phyloP scores from a whole-genome alignment of 768 basidiomycete genomes.

The Lenzites betulinus region DNA sequence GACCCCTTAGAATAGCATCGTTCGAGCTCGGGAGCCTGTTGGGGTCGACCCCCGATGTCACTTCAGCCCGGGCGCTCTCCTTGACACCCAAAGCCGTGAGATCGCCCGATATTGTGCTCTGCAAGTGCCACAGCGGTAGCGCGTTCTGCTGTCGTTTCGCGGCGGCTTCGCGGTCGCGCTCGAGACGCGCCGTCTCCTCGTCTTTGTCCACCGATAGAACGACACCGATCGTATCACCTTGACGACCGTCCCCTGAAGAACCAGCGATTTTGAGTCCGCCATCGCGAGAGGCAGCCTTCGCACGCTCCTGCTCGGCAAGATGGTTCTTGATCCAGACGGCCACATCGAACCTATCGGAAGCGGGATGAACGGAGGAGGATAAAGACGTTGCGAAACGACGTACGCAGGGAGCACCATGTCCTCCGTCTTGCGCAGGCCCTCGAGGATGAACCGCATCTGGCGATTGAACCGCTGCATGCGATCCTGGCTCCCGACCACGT shows the following conservation, averaged over 20 bases:
- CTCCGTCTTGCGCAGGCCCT: slow-evolving; percentile 88
- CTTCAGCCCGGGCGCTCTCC: slow-evolving; percentile 60
- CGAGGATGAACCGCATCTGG: slow-evolving; percentile 85
- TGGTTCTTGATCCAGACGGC: slow-evolving; percentile 79
- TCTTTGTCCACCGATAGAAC: slow-evolving; percentile 91
- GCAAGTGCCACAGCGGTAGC: slow-evolving; percentile 92
- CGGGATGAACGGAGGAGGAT: not conserved
- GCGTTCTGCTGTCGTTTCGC: slow-evolving; percentile 89
- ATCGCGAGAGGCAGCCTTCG: slow-evolving; percentile 45
- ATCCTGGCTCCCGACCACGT: slow-evolving; percentile 83
- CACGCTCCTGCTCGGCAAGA: slow-evolving; percentile 59
- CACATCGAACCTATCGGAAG: slow-evolving; percentile 69
- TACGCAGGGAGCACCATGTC: slow-evolving; percentile 83
- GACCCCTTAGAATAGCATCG: slow-evolving; percentile 71
- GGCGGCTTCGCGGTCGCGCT: slow-evolving; percentile 80
- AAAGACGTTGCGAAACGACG: slow-evolving; percentile 32
- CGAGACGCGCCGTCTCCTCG: slow-evolving; percentile 68
- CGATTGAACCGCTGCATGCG: slow-evolving; percentile 94
- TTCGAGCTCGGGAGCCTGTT: slow-evolving; percentile 47
- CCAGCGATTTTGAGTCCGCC: slow-evolving; percentile 75
- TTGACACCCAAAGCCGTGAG: slow-evolving; percentile 84
- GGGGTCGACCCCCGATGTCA: slow-evolving; percentile 28
- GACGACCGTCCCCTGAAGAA: slow-evolving; percentile 53
- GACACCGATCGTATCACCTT: slow-evolving; percentile 80
- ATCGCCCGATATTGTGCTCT: slow-evolving; percentile 93